Base-by-base conservation (phyloP, 305 asterid species). In the Withania somnifera region DNA sequence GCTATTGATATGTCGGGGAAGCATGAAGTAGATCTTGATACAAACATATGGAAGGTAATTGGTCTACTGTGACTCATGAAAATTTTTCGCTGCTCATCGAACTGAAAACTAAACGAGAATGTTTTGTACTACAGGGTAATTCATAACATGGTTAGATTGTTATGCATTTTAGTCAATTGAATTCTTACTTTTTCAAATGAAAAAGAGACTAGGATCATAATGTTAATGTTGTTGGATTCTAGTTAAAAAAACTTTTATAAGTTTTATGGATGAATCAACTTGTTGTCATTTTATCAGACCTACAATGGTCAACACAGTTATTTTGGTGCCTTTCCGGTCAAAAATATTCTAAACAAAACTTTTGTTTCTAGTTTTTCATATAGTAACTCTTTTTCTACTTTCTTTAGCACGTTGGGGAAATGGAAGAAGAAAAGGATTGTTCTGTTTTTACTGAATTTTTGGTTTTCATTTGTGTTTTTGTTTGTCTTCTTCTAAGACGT, bases 21-120 rank as follows among this genome's bases (percentile, higher is more conserved):
- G 90, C 99, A 96, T 91, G 99, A 96, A 91, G 99, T 94, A 81
- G 99, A 96, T 90, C 98, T 96, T 83, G 98, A 96, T 89, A 96
- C 98, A 80, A 96, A 91, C 86, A 96, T 96, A 82, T 96, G 99
- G 99, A 96, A 96, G 96, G 99, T 93, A 84, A 83, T 86, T 47
- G 79, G 81, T 78, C 20, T 81, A 53, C 81, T 20, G 26, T 47
- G 60, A 15, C 60, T 14, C 5, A 47, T 2, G 36, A 45, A 47
- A 30, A 3, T 0, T 11, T 45, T 47, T 47, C 0, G 42, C 58
- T 73, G 60, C 15, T n/a, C 8, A 47, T 73, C 3, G 0, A 73
- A 73, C 26, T 73, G 79, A 24, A 73, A 73, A 73, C 42, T 45
- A 47, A 14, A 73, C 14, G 5, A 47, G 24, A 15, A 1, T 73